Conservation (phyloP, 169 alveolate genomes). For the Perkinsus chesapeaki region DNA sequence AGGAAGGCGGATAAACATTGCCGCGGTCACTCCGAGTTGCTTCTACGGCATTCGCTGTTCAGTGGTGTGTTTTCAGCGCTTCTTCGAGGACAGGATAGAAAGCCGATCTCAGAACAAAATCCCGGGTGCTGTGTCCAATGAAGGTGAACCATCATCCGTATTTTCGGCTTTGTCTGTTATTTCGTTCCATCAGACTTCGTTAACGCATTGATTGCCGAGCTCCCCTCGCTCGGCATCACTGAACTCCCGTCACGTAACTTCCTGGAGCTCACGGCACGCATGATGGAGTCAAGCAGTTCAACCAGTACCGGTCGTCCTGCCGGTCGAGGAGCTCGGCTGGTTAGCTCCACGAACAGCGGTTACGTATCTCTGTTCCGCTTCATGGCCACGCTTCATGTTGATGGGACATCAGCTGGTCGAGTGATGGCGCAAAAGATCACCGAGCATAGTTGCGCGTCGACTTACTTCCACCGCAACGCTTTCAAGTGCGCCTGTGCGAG, state of each 20-base stretch:
- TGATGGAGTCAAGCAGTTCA: neutral
- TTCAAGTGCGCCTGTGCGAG: neutral
- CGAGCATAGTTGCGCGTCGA: neutral
- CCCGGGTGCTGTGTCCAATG: neutral
- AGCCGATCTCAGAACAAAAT: neutral
- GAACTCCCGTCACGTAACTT: neutral
- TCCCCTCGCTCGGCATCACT: neutral
- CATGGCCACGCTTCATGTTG: neutral
- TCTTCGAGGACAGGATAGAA: neutral
- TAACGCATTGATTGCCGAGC: neutral
- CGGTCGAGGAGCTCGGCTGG: neutral
- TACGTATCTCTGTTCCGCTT: neutral
- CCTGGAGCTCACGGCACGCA: neutral
- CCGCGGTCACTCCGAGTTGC: too few species aligned
- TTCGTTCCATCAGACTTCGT: neutral
- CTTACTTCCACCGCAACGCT: neutral
- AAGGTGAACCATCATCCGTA: neutral
- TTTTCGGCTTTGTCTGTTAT: neutral
- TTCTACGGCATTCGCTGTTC: too few species aligned
- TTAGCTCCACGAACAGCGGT: neutral
- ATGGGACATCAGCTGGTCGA: neutral
- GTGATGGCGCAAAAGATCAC: neutral
- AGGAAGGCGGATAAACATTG: too few species aligned
- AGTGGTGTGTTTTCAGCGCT: neutral
- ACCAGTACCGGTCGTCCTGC: neutral